These are phyloP conservation scores for Naganishia antarctica DNA, from an alignment of 768 basidiomycete species.

Conservation along the genomic window DNA sequence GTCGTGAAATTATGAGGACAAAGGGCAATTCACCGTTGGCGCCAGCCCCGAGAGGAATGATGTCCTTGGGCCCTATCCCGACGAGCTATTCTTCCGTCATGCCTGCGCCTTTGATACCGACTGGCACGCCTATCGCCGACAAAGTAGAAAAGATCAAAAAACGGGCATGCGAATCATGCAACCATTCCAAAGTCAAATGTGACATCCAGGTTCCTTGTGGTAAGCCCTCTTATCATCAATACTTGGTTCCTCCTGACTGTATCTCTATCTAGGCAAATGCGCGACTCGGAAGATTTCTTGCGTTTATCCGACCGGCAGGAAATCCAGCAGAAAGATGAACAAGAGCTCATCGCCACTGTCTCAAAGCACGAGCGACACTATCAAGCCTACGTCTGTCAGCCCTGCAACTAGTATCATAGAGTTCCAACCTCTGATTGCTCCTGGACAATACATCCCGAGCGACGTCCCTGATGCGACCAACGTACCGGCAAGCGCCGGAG, in stretches of 20 bases:
- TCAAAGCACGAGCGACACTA: background rate
- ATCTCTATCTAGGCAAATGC: constrained; percentile 15
- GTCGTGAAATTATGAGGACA: background rate
- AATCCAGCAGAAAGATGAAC: constrained; percentile 9
- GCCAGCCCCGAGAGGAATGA: background rate
- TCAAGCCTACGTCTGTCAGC: background rate
- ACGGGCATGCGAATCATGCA: constrained; percentile 47
- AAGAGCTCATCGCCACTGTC: background rate
- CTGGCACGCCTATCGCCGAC: constrained; percentile 17
- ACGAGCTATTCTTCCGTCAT: constrained; percentile 10
- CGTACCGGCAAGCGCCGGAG: background rate
- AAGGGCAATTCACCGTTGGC: constrained; percentile 11
- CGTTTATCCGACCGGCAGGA: constrained; percentile 15
- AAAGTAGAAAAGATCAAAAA: constrained; percentile 36
- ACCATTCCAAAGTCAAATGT: constrained; percentile 46
- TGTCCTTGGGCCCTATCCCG: background rate
- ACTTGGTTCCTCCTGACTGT: background rate
- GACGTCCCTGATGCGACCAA: no score
- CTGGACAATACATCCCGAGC: background rate
- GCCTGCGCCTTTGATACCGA: constrained; percentile 26
- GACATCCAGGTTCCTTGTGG: constrained; percentile 45
- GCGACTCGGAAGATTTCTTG: constrained; percentile 15
- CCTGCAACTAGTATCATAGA: background rate
- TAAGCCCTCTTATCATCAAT: background rate
- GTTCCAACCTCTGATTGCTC: background rate